phyloP scores from a whole-genome alignment of 805 yeast genomes.

The Komagataella pseudopastoris region DNA sequence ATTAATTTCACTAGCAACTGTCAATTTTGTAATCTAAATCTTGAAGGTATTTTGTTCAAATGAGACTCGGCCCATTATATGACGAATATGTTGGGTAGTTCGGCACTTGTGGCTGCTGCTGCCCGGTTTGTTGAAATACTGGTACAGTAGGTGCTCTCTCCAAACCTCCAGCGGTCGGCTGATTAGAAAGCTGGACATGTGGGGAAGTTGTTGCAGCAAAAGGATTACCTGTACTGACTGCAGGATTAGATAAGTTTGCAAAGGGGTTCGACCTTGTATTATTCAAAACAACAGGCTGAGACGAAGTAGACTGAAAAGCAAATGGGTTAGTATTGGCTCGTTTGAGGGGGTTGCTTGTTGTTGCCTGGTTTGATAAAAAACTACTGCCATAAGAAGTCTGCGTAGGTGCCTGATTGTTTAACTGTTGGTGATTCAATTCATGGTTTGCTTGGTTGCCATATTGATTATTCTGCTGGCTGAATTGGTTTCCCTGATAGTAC shows the following conservation, averaged over 20 bases:
- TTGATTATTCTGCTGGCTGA: not conserved
- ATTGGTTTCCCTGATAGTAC: not conserved
- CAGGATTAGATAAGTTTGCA: not conserved
- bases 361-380: not conserved
- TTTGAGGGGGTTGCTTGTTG: not conserved
- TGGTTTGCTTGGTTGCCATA: not conserved
- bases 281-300: not conserved
- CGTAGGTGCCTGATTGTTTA: not conserved
- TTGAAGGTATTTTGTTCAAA: not conserved
- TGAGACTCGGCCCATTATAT: not conserved
- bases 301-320: slow-evolving; percentile 4
- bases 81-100: not conserved
- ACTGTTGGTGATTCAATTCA: not conserved
- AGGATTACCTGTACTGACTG: not conserved
- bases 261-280: not conserved
- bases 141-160: slow-evolving; percentile 53
- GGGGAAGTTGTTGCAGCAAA: not conserved
- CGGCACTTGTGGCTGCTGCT: slow-evolving; percentile 3
- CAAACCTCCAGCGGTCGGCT: slow-evolving; percentile 63
- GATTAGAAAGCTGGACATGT: slow-evolving; percentile 21
- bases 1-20: not conserved
- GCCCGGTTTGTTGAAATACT: slow-evolving; percentile 53
- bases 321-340: slow-evolving; percentile 17
- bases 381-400: not conserved
- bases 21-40: not conserved